Evolutionary conservation across 352 stramenopile genomes (phyloP), one percentile per base, ranked within the genome.

Genomic region (Pseudoperonospora humuli): DNA sequence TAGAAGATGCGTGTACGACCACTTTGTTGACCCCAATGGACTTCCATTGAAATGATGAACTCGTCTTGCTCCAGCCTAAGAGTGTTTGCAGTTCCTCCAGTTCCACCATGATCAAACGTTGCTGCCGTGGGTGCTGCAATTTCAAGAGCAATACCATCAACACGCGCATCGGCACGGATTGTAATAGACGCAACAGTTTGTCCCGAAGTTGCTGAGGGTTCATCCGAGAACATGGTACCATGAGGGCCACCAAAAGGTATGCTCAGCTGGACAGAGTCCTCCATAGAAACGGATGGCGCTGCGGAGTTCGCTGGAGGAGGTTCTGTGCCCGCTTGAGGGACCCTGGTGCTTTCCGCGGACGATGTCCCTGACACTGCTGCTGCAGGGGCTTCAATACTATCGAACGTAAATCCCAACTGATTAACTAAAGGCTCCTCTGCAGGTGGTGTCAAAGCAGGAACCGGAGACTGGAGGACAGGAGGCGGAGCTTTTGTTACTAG

Each of bases 201-300:
- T 19, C 31, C 41, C n/a, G 41, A 49, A 13, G 31, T 34, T 10
- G 27, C 14, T 33, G 41, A 31, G 15, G 20, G 17, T 15, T 49
- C 14, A 23, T 49, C 41, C 3, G 31, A 49, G 8, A 49, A 49
- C 7, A 41, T 20, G 11, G 27, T 9, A 13, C 41, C 31, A 11
- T 49, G 41, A 38, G 39, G 39, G 5, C 39, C 39, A 24, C 39
- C 39, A 27, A 49, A 49, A 1, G 41, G 41, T 10, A 41, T 32
- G 20, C 34, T 39, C 11, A 44, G 19, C 18, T 44, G 34, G 13
- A 49, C 33, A 14, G n/a, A n/a, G n/a, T n/a, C n/a, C n/a, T n/a
- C n/a, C n/a, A n/a, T n/a, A n/a, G n/a, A n/a, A n/a, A n/a, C n/a
- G n/a, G n/a, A n/a, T n/a, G n/a, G n/a, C n/a, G n/a, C n/a, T n/a